phyloP scores from a whole-genome alignment of 208 protist genomes.

The Zelonia costaricensis region DNA sequence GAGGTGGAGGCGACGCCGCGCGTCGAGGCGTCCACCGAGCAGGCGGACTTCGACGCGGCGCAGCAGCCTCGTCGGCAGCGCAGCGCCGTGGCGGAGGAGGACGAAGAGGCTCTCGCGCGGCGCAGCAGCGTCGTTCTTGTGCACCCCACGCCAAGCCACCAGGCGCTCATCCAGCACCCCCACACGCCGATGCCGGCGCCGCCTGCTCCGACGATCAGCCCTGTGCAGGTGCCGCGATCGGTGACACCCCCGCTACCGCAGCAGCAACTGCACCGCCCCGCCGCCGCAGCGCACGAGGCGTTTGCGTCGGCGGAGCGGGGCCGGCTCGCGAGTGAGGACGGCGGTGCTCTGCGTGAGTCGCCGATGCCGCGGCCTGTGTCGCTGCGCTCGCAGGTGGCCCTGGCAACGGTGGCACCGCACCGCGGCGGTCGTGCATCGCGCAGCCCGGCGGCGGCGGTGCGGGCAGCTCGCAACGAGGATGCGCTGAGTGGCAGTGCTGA shows the following conservation, averaged over 20 bases:
- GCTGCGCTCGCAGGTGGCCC: constrained; percentile 52
- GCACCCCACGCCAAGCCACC: constrained; percentile 2
- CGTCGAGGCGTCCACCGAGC: constrained; percentile 1
- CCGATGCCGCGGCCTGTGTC: constrained; percentile 69
- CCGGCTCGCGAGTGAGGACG: too few relatives aligned
- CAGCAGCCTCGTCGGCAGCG: too few relatives aligned
- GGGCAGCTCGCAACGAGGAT: too few relatives aligned
- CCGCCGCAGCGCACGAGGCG: too few relatives aligned
- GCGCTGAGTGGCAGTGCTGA: too few relatives aligned
- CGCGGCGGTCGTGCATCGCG: too few relatives aligned
- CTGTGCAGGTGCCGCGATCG: constrained; percentile 29
- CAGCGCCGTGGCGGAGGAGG: background rate
- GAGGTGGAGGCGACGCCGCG: constrained; percentile 1
- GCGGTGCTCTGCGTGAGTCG: constrained; percentile 14
- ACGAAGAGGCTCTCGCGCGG: background rate
- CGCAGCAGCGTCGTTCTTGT: constrained; percentile 44
- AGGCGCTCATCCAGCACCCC: constrained; percentile 37
- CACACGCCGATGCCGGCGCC: constrained; percentile 27
- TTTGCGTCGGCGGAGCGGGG: too few relatives aligned
- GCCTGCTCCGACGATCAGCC: constrained; percentile 10
- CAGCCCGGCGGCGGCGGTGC: background rate
- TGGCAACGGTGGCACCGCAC: background rate
- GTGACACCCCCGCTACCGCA: constrained; percentile 13
- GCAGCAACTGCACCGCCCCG: too few relatives aligned
- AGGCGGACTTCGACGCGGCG: background rate